Conservation (phyloP, 768 basidiomycete species). For the Dacryopinax spathularia region DNA sequence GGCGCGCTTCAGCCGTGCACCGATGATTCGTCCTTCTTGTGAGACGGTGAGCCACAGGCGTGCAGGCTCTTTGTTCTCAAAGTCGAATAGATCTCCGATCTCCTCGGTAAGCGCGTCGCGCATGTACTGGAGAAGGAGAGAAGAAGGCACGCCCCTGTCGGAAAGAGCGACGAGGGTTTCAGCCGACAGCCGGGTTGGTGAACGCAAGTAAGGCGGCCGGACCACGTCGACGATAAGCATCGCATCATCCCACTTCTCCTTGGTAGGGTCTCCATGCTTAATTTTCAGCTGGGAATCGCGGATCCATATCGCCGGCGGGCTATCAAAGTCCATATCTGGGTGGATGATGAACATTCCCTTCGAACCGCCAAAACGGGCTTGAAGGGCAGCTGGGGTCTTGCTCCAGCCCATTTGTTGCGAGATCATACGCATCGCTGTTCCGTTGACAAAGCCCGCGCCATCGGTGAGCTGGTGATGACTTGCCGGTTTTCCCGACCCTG, state of each 20-base stretch:
- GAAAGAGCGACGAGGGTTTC: background rate
- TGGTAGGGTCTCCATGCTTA: background rate
- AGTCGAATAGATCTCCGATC: background rate
- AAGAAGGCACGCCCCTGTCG: background rate
- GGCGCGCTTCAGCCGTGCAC: background rate
- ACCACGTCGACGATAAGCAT: background rate
- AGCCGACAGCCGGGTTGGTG: background rate
- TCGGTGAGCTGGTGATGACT: conserved; percentile 34
- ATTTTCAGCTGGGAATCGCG: conserved; percentile 12
- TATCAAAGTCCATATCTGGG: background rate
- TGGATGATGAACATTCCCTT: conserved; percentile 22
- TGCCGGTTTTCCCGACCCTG: conserved; percentile 14
- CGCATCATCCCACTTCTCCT: background rate
- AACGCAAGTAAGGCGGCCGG: background rate
- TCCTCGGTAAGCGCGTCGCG: background rate
- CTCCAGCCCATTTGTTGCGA: conserved; percentile 27
- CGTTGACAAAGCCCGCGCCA: conserved; percentile 37
- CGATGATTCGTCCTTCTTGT: background rate
- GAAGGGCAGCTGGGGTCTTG: conserved; percentile 34
- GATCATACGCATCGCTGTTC: conserved; percentile 25
- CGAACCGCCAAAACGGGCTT: conserved; percentile 35
- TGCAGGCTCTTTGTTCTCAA: background rate
- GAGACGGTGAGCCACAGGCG: background rate
- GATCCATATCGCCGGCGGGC: conserved; percentile 9
- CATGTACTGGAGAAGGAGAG: background rate